Percentiles rank a stretch among this genome's conserved stretches.
phyloP scores from a whole-genome alignment of 805 yeast species.

The Candida sithepensis region DNA sequence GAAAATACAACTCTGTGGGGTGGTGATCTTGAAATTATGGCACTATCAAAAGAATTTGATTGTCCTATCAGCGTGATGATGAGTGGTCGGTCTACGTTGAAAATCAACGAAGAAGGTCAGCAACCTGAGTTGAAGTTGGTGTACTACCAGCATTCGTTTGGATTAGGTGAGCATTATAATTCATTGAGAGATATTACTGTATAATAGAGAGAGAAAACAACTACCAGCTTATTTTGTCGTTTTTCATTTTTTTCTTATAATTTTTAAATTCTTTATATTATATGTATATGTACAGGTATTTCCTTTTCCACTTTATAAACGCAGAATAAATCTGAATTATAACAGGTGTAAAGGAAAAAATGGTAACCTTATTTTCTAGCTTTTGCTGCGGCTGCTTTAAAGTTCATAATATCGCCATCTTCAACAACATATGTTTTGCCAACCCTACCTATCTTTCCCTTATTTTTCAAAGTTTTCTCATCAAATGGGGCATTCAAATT shows the following conservation, averaged over 20 bases:
- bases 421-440: constrained; percentile 95
- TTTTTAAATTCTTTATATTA: no score
- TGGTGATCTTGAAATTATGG: constrained; percentile 87
- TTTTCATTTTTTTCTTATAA: no score
- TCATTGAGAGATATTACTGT: constrained; percentile 42
- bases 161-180: constrained; percentile 94
- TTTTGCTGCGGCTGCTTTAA: constrained; percentile 75
- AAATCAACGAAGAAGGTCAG: constrained; percentile 55
- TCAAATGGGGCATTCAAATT: constrained; percentile 61
- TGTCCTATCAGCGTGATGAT: constrained; percentile 74
- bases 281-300: not conserved
- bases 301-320: no score
- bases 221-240: no score
- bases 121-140: constrained; percentile 64
- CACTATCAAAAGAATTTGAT: constrained; percentile 66
- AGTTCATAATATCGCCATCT: constrained; percentile 89
- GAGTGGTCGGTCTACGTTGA: constrained; percentile 69
- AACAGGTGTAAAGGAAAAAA: no score
- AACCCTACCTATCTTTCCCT: constrained; percentile 85
- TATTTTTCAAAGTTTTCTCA: constrained; percentile 77
- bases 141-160: constrained; percentile 79
- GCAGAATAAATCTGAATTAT: no score
- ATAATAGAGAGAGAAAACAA: not conserved
- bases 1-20: constrained; percentile 92
- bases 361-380: constrained; percentile 7